Evolutionary conservation across 805 yeast genomes (phyloP), one percentile per base, ranked within the genome.

Genomic region (Kluyveromyces starmeri): DNA sequence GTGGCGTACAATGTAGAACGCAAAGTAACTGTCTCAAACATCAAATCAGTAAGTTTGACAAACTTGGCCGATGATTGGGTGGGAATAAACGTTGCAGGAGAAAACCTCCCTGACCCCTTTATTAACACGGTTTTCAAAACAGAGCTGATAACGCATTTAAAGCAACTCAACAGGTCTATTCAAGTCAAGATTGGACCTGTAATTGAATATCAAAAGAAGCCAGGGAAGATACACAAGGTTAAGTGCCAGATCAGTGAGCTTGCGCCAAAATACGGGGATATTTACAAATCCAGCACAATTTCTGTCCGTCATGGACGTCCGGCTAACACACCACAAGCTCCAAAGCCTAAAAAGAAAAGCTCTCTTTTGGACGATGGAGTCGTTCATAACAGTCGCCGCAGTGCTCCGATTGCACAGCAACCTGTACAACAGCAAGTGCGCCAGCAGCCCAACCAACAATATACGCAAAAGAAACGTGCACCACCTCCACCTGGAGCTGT

Each of bases 21-120:
- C 37, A 59, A 73, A 2, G 67, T 85, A 29, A 72, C 83, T 7
- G 64, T 84, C 2, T 55, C 65, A 8, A 63, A 70, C 3, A 78
- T 92, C 34, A 66, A 63, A 16, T 71, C 72, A 39, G 71, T 84
- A 11, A 77, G 78, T 4, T 50, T 92, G 45, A 82, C 96, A 0
- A 73, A 69, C 30, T 65, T 75, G 36, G 92, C 88, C 45, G 98
- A 92, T 59, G 92, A 88, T 50, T 92, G 98, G 98, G 55, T 88
- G 21, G 94, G 95, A 1, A 41, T 64, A 7, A 61, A 67, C 2
- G 40, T 63, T 25, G 43, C 47, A 7, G 44, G 55, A 23, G 46
- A 61, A 3, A 50, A 57, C 2, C 70, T 67, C 34, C 85, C 96
- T 1, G 98, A 92, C 59, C 69, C 83, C 9, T 73, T 92, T 38